Evolutionary conservation across 352 stramenopile species (phyloP).

Genomic region (Thalassiosira mediterranea): DNA sequence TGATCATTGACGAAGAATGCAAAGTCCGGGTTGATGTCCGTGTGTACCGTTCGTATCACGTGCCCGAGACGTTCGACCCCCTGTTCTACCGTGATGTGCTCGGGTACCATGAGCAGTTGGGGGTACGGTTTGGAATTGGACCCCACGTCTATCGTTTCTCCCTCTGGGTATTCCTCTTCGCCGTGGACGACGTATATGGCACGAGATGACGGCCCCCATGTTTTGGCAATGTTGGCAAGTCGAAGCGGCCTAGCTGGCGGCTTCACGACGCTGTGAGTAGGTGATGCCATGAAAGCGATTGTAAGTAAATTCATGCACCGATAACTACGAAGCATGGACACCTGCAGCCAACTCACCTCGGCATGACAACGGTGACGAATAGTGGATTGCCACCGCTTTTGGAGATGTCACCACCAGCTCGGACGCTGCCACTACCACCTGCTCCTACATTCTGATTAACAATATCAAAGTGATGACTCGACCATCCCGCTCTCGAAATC

Average conservation of each 20-base stretch:
- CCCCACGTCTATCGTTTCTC: conserved; percentile 39
- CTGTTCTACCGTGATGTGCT: conserved; percentile 62
- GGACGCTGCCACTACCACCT: conserved; percentile 7
- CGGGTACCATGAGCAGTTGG: conserved; percentile 67
- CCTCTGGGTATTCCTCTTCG: conserved; percentile 61
- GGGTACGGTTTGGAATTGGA: conserved; percentile 54
- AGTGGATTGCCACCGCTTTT: conserved; percentile 1
- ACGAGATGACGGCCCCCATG: conserved; percentile 67
- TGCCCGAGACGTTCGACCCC: conserved; percentile 71
- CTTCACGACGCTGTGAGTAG: conserved; percentile 80
- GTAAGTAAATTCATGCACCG: too few species aligned
- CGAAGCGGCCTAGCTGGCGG: conserved; percentile 53
- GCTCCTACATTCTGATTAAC: too few species aligned
- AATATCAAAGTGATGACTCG: too few species aligned
- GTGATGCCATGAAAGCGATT: too few species aligned
- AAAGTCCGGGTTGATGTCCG: conserved; percentile 79
- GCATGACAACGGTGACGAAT: conserved; percentile 79
- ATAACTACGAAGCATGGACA: too few species aligned
- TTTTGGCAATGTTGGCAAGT: conserved; percentile 78
- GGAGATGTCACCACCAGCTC: conserved; percentile 20
- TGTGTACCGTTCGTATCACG: conserved; percentile 69
- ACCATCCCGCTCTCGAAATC: conserved; percentile 20
- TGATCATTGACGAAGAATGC: conserved; percentile 86
- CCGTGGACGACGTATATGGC: conserved; percentile 79
- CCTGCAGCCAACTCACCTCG: too few species aligned